Conservation (phyloP, 2,329 filamentous ascomycete genomes). For the Coniella vitis region DNA sequence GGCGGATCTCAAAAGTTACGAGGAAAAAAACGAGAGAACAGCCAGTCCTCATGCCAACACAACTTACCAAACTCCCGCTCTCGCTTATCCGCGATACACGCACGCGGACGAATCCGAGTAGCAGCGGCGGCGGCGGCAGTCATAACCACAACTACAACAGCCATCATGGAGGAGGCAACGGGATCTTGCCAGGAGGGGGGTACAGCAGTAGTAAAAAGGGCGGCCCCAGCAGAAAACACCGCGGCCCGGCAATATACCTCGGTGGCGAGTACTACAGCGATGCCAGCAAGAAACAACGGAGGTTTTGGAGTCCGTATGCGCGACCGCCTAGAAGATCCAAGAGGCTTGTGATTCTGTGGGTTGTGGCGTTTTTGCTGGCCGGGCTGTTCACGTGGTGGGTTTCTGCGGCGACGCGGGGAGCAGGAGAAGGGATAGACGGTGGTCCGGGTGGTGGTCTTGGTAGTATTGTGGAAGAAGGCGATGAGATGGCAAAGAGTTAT, state of each 20-base stretch:
- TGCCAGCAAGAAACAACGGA: neutral
- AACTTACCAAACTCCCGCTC: slow-evolving; percentile 12
- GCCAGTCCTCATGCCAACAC: slow-evolving; percentile 7
- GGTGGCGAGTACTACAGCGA: neutral
- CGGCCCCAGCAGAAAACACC: neutral
- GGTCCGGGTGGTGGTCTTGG: too few species aligned
- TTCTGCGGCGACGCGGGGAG: neutral
- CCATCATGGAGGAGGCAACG: neutral
- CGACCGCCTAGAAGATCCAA: slow-evolving; percentile 13
- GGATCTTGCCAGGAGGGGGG: slow-evolving; percentile 7
- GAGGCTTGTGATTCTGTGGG: slow-evolving; percentile 13
- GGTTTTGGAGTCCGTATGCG: slow-evolving; percentile 13
- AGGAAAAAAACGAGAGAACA: too few species aligned
- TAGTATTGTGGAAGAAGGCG: neutral
- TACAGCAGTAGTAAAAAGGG: neutral
- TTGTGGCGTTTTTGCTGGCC: slow-evolving; percentile 6
- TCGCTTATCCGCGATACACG: slow-evolving; percentile 15
- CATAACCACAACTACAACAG: too few species aligned
- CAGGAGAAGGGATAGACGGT: too few species aligned
- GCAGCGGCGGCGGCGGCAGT: neutral
- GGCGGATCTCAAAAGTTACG: too few species aligned
- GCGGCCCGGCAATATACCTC: neutral
- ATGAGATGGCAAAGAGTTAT: slow-evolving; percentile 3
- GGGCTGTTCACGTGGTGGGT: slow-evolving; percentile 13
- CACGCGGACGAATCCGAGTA: slow-evolving; percentile 6